A percentile compares a stretch with the other conserved stretches of the same genome.
Evolutionary conservation across 441 rosid genomes (phyloP).

Genomic region (Gossypium gossypioides): DNA sequence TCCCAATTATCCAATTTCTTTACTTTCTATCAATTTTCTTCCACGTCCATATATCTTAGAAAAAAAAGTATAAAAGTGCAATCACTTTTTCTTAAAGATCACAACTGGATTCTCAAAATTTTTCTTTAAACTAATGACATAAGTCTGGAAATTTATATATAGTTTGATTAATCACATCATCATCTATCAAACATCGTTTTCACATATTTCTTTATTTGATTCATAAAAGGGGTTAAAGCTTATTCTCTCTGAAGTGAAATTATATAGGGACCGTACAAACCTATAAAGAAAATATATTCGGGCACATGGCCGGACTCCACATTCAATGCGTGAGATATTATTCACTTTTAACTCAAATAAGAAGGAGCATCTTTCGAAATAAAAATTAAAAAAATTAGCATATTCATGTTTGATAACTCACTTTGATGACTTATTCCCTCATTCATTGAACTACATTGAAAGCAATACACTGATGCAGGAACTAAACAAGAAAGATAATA

Average conservation of each 20-base stretch:
- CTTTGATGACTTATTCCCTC: too few relatives aligned
- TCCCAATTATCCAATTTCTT: background rate
- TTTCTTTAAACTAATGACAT: background rate
- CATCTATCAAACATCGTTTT: background rate
- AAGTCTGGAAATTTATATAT: background rate
- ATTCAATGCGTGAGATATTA: too few relatives aligned
- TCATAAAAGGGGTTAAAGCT: background rate
- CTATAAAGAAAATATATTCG: background rate
- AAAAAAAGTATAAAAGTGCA: conserved; percentile 13
- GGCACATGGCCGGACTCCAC: too few relatives aligned
- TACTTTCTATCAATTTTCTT: background rate
- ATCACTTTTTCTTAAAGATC: conserved; percentile 8
- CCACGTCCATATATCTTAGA: background rate
- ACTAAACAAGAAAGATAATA: background rate
- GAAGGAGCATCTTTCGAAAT: too few relatives aligned
- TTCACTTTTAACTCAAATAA: too few relatives aligned
- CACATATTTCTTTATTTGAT: background rate
- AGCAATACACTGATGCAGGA: background rate
- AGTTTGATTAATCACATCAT: background rate
- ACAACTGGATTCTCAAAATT: background rate
- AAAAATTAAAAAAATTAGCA: too few relatives aligned
- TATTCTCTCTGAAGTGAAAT: background rate
- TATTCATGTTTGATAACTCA: too few relatives aligned
- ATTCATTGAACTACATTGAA: background rate
- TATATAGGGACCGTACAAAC: background rate